Evolutionary conservation across 148 eudicot genomes (phyloP).

Genomic region (Linanthus parryae): DNA sequence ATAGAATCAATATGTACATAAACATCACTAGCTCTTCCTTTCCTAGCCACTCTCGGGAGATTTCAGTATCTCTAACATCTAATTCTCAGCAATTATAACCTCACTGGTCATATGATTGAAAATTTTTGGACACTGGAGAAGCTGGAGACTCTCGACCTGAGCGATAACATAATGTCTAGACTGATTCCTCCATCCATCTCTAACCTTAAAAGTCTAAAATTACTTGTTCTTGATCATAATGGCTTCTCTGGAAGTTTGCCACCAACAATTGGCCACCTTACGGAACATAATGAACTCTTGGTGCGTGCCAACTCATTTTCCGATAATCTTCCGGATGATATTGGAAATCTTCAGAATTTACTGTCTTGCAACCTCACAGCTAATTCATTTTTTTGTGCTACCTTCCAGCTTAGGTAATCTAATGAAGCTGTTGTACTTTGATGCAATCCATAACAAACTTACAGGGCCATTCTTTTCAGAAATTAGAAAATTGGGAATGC

Average conservation of each 20-base stretch:
- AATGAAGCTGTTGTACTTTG: constrained; percentile 42
- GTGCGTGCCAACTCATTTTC: too few species aligned
- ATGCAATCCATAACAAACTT: constrained; percentile 45
- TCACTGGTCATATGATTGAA: constrained; percentile 43
- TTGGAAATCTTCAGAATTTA: too few species aligned
- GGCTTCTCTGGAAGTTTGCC: too few species aligned
- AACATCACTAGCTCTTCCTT: constrained; percentile 42
- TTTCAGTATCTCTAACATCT: constrained; percentile 49
- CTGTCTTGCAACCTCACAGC: constrained; percentile 54
- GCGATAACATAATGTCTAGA: constrained; percentile 44
- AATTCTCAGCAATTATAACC: constrained; percentile 57
- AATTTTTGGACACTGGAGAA: constrained; percentile 48
- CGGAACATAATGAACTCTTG: constrained; percentile 57
- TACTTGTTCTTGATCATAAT: constrained; percentile 66
- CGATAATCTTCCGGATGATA: too few species aligned
- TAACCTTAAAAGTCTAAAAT: constrained; percentile 35
- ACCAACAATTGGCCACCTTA: too few species aligned
- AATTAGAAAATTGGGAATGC: too few species aligned
- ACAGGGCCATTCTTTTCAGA: constrained; percentile 46
- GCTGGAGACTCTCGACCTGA: constrained; percentile 59
- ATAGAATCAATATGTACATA: constrained; percentile 40
- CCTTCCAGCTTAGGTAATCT: constrained; percentile 57
- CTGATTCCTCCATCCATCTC: too few species aligned
- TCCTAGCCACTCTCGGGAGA: constrained; percentile 41
- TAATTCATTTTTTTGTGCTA: constrained; percentile 49